Evolutionary conservation across 2,329 filamentous ascomycete species (phyloP), one percentile per base, ranked within the genome.

Genomic region (Fragosphaeria purpurea): DNA sequence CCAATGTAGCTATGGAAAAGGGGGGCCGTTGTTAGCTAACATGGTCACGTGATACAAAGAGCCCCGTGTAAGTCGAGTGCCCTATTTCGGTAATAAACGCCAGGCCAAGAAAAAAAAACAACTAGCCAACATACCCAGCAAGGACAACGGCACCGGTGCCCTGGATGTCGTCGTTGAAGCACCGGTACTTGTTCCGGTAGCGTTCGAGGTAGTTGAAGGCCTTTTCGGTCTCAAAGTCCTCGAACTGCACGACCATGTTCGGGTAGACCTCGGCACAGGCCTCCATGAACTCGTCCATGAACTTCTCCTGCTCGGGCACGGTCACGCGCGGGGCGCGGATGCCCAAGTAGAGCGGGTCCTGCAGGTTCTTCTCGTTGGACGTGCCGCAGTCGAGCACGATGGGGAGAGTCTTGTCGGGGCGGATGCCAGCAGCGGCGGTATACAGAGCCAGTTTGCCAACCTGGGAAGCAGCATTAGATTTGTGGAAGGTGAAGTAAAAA

Each of bases 81-180:
- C 32, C n/a, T 43, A 38, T 13, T 34, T 2, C 11, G 12, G 10
- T 35, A 7, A 44, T 13, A 38, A 38, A 44, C 33, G 22, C 3
- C 38, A 7, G n/a, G 30, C 12, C 8, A 5, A n/a, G 48, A 31
- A 48, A 13, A 22, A 32, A 46, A 35, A 30, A 5, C 22, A 44
- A 48, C 32, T n/a, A 22, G 3, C 22, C 22, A 22, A 65, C 75
- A 65, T 68, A 81, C 75, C 91, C 91, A 56, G 80, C 91, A 50
- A 96, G 79, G 55, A 97, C 89, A 62, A 98, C 93, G 56, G 91
- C 89, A 60, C 93, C 93, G 60, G 93, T 97, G 58, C 91, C 91
- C 74, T 97, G 91, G 64, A 98, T 93, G 65, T 98, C 91, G 64
- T 97, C 93, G 68, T 97, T 97, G 80, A 98, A 98, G 77, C 88